Base-by-base conservation (phyloP, 257 asterid species). In the Scutellaria minor region DNA sequence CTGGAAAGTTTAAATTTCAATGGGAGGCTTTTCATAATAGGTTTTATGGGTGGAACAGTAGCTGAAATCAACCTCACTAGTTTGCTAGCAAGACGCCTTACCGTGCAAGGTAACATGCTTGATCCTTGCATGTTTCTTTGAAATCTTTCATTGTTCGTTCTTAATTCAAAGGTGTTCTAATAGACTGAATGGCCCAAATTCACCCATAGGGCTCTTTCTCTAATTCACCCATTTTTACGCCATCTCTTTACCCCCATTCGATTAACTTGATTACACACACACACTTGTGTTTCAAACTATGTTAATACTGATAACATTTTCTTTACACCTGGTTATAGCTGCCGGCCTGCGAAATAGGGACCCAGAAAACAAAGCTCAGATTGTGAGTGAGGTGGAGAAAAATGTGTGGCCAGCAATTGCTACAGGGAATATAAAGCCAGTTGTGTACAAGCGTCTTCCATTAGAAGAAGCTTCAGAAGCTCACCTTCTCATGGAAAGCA, bases 21-120 rank as follows among this genome's bases (percentile, higher is more conserved):
- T 50, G 99, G 99, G 67, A 94, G 99, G 90, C 95, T 94, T 57
- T 94, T 94, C 84, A 87, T 94, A 60, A 87, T 94, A 63, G 98
- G 98, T 66, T 86, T 94, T 51, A 89, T 89, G 98, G 98, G 99
- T 47, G 99, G 99, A 51, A 6, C 80, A 7, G 82, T 73, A 69
- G 63, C 93, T 20, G 89, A 91, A 83, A 79, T 88, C 64, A 91
- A 90, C 72, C 98, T 94, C 15, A 75, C 76, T 7, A 71, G 58
- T 73, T 48, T 94, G 86, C 84, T 87, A 56, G 84, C 78, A 18
- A 88, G 70, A 72, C 97, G 99, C 74, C 96, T 94, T 50, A 89
- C 98, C 0, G 85, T 94, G 72, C 99, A 91, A 78, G 86, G 99
- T 94, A 89, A 72, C 45, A 42, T 56, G 48, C 78, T 68, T 45